phyloP scores from a whole-genome alignment of 148 eudicot species.

The Simmondsia chinensis region DNA sequence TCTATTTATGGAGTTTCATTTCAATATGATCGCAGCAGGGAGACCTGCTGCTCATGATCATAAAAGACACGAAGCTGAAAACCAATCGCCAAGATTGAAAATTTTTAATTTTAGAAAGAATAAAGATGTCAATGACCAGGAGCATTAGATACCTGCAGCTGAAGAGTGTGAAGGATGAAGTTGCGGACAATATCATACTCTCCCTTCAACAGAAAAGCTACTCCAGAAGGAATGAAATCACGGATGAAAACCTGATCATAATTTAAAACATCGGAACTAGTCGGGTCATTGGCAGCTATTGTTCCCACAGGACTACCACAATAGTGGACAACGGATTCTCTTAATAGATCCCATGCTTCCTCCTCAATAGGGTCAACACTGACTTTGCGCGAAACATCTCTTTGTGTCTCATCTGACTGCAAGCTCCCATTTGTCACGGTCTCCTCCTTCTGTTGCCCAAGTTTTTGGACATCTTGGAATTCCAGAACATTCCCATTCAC shows the following conservation, averaged over 20 bases:
- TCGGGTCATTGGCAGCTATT: slow-evolving; percentile 63
- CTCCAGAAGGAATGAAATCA: slow-evolving; percentile 41
- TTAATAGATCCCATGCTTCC: slow-evolving; percentile 56
- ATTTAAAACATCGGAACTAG: slow-evolving; percentile 31
- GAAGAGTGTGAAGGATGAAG: slow-evolving; percentile 46
- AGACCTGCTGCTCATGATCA: too few relatives aligned
- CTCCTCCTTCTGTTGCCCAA: slow-evolving; percentile 12
- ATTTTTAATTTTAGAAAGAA: neutral
- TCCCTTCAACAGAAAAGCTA: slow-evolving; percentile 48
- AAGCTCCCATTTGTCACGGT: slow-evolving; percentile 8
- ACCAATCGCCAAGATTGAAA: neutral
- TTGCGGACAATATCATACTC: slow-evolving; percentile 45
- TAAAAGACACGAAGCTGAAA: neutral
- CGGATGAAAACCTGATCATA: slow-evolving; percentile 62
- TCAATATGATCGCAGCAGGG: too few relatives aligned
- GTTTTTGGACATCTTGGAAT: slow-evolving; percentile 18
- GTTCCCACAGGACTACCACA: slow-evolving; percentile 70
- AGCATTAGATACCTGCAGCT: slow-evolving; percentile 32
- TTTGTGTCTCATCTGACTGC: slow-evolving; percentile 7
- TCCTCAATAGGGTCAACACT: slow-evolving; percentile 28
- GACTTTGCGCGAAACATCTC: slow-evolving; percentile 6
- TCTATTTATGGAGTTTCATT: too few relatives aligned
- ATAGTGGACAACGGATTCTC: slow-evolving; percentile 53
- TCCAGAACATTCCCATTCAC: slow-evolving; percentile 22
- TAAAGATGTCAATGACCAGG: neutral